Conservation (phyloP, 148 eudicot species). For the Rhododendron ferrugineum region DNA sequence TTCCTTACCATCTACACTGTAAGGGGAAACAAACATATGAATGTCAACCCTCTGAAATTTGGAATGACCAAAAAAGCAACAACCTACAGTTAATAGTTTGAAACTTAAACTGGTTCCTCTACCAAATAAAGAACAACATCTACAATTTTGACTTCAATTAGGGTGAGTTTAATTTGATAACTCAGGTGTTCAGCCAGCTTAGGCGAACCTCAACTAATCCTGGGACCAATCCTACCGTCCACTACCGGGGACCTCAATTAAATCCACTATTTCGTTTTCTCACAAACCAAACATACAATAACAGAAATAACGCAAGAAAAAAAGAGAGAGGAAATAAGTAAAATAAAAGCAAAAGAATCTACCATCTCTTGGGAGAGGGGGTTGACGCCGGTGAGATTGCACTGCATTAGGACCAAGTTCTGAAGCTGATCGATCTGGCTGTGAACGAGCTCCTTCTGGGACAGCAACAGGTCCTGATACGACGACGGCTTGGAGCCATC, state of each 20-base stretch:
- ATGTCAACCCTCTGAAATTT: neutral
- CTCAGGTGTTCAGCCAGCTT: no score
- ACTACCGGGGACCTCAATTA: neutral
- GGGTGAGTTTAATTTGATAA: neutral
- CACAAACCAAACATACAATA: neutral
- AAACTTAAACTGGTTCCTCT: neutral
- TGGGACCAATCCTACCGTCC: neutral
- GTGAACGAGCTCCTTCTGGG: constrained; percentile 56
- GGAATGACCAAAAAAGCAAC: neutral
- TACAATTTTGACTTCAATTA: neutral
- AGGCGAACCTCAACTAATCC: no score
- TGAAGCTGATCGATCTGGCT: constrained; percentile 65
- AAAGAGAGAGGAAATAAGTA: neutral
- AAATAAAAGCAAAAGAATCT: neutral
- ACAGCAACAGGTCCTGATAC: constrained; percentile 40
- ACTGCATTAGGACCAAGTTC: constrained; percentile 56
- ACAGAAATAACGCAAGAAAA: neutral
- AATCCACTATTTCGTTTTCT: neutral
- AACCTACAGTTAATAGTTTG: neutral
- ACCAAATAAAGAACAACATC: neutral
- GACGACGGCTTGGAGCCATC: constrained; percentile 27
- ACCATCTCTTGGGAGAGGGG: constrained; percentile 99
- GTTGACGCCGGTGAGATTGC: constrained; percentile 82
- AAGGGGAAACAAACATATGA: neutral
- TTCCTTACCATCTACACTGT: neutral